These are phyloP conservation scores for Penicillium griseofulvum DNA, from an alignment of 2,329 filamentous ascomycete genomes.

Conservation along the genomic window DNA sequence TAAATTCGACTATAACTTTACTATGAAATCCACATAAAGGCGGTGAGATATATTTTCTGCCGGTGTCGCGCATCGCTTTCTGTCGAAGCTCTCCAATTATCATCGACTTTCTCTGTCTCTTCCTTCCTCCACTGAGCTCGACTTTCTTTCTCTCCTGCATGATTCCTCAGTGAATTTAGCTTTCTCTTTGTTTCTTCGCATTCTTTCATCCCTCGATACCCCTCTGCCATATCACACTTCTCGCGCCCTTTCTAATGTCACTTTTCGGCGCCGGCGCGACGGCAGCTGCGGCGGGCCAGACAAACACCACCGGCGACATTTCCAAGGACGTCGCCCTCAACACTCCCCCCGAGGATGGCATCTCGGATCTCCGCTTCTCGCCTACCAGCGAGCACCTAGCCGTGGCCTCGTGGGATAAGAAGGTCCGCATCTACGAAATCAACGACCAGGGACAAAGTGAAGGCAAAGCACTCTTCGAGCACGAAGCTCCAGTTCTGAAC, in stretches of 20 bases:
- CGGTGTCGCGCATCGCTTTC: constrained; percentile 9
- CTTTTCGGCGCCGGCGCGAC: constrained; percentile 56
- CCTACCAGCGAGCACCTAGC: constrained; percentile 76
- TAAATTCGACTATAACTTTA: background rate
- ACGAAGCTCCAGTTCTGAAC: constrained; percentile 79
- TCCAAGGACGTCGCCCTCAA: constrained; percentile 80
- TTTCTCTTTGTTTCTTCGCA: background rate
- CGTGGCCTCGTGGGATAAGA: constrained; percentile 95
- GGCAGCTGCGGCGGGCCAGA: constrained; percentile 50
- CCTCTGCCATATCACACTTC: constrained; percentile 1
- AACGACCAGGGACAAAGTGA: constrained; percentile 72
- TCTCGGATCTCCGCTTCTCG: constrained; percentile 84
- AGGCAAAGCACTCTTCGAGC: constrained; percentile 81
- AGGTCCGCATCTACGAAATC: constrained; percentile 95
- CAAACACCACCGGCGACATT: constrained; percentile 82
- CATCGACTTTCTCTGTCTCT: constrained; percentile 1
- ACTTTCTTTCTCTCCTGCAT: constrained; percentile 1
- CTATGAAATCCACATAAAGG: background rate
- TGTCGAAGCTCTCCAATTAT: constrained; percentile 8
- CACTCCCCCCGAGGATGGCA: constrained; percentile 80
- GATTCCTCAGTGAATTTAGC: background rate
- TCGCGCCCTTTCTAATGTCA: constrained; percentile 33
- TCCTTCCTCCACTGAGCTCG: constrained; percentile 2
- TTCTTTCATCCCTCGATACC: background rate
- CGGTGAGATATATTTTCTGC: constrained; percentile 9